Evolutionary conservation across 1,284 basidiomycete species (phyloP).

Genomic region (Boletus smithii): DNA sequence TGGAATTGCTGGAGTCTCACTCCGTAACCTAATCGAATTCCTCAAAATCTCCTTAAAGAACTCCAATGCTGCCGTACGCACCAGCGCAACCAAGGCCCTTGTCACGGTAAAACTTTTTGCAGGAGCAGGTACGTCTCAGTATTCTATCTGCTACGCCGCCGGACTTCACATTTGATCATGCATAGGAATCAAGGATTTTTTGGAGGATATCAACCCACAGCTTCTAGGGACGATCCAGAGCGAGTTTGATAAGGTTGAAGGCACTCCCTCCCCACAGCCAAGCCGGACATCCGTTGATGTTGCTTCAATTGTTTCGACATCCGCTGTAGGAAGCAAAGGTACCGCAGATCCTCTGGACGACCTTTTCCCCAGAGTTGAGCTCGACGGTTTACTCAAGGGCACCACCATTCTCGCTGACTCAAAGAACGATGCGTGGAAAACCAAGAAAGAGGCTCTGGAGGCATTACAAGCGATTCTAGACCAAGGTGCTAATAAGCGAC

Average conservation of each 20-base stretch:
- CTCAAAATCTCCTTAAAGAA: slow-evolving; percentile 86
- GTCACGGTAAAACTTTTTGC: slow-evolving; percentile 92
- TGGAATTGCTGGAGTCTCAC: slow-evolving; percentile 82
- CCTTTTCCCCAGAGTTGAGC: slow-evolving; percentile 91
- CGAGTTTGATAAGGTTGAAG: slow-evolving; percentile 95
- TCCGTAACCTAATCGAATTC: slow-evolving; percentile 87
- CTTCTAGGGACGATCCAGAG: slow-evolving; percentile 86
- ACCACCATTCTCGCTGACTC: slow-evolving; percentile 80
- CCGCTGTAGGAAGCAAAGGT: slow-evolving; percentile 41
- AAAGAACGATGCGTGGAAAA: slow-evolving; percentile 95
- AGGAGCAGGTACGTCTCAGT: slow-evolving; percentile 67
- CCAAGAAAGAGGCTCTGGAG: slow-evolving; percentile 94
- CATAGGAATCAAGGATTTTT: slow-evolving; percentile 83
- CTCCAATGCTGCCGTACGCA: slow-evolving; percentile 91
- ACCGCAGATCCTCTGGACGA: slow-evolving; percentile 81
- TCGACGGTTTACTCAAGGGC: slow-evolving; percentile 85
- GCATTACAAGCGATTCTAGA: slow-evolving; percentile 80
- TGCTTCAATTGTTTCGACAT: slow-evolving; percentile 43
- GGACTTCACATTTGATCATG: slow-evolving; percentile 1
- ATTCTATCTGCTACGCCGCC: not conserved
- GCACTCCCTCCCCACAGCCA: slow-evolving; percentile 76
- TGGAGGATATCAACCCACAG: slow-evolving; percentile 94
- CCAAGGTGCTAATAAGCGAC: slow-evolving; percentile 85
- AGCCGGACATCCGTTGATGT: slow-evolving; percentile 76
- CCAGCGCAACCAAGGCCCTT: slow-evolving; percentile 91